phyloP scores from a whole-genome alignment of 306 rosid species.

The Amphicarpaea edgeworthii region DNA sequence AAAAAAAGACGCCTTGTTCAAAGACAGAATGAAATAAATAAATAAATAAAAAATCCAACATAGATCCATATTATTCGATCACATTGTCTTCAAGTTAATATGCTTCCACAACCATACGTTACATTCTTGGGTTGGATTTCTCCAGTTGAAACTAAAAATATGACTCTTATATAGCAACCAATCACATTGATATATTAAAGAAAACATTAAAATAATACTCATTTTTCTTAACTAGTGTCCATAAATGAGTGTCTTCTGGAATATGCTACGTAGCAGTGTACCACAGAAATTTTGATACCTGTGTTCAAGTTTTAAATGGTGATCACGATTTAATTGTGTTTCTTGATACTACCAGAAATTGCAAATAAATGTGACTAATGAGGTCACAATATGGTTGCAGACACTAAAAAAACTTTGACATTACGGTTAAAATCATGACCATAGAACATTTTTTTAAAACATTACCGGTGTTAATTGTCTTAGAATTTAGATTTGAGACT shows the following conservation, averaged over 20 bases:
- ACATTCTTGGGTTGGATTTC: conserved; percentile 15
- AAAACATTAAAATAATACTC: not conserved
- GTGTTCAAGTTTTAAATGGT: too few species aligned
- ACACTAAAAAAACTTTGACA: too few species aligned
- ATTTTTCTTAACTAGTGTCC: not conserved
- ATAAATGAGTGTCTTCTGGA: not conserved
- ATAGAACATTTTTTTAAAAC: too few species aligned
- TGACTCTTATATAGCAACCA: not conserved
- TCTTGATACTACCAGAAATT: too few species aligned
- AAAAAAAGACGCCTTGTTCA: too few species aligned
- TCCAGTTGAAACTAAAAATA: not conserved
- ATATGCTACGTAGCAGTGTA: too few species aligned
- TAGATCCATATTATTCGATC: conserved; percentile 43
- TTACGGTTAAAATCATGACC: too few species aligned
- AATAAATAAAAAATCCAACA: conserved; percentile 33
- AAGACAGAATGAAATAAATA: not conserved
- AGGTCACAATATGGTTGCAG: too few species aligned
- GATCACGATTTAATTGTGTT: too few species aligned
- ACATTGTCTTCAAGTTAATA: conserved; percentile 30
- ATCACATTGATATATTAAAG: not conserved
- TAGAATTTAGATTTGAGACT: too few species aligned
- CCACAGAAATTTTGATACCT: not conserved
- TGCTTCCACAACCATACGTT: conserved; percentile 28
- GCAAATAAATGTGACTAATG: too few species aligned
- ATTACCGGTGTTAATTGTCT: too few species aligned